A percentile compares a stretch with the other conserved stretches of the same genome.
These are phyloP conservation scores for Antitrichia curtipendula DNA, from an alignment of 225 moss, liverwort and hornwort genomes.

Conservation along the genomic window DNA sequence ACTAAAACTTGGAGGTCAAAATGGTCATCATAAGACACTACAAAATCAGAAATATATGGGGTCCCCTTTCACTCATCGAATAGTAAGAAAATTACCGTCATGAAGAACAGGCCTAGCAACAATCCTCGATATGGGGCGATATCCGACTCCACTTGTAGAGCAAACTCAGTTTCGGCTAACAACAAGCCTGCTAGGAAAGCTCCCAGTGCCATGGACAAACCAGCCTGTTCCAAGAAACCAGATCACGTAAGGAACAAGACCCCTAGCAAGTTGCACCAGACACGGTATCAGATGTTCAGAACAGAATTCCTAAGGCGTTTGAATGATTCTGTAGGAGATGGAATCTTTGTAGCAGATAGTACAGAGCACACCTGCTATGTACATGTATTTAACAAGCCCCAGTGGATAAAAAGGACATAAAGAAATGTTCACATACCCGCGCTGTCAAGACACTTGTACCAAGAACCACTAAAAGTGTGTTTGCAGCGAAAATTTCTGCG, in stretches of 20 bases:
- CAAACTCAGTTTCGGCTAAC: constrained; percentile 92
- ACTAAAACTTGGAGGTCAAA: neutral
- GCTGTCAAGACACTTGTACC: constrained; percentile 96
- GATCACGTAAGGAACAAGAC: neutral
- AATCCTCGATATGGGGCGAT: constrained; percentile 93
- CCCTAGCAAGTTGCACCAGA: neutral
- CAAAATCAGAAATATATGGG: neutral
- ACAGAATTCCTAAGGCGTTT: neutral
- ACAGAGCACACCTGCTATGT: neutral
- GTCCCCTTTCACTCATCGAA: neutral
- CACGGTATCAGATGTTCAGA: neutral
- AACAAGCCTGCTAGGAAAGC: constrained; percentile 86
- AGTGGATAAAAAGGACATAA: neutral
- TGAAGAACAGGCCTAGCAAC: constrained; percentile 93
- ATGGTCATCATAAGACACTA: neutral
- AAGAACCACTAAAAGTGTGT: constrained; percentile 89
- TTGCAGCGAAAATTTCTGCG: constrained; percentile 95
- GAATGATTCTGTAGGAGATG: neutral
- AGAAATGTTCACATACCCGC: constrained; percentile 36
- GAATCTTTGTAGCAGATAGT: neutral
- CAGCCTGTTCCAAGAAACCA: constrained; percentile 45
- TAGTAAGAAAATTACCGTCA: constrained; percentile 50
- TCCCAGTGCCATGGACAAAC: constrained; percentile 96
- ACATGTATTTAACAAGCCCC: neutral
- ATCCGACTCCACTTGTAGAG: constrained; percentile 94